phyloP scores from a whole-genome alignment of 2,329 filamentous ascomycete species.

The Hypoxylon sp. region DNA sequence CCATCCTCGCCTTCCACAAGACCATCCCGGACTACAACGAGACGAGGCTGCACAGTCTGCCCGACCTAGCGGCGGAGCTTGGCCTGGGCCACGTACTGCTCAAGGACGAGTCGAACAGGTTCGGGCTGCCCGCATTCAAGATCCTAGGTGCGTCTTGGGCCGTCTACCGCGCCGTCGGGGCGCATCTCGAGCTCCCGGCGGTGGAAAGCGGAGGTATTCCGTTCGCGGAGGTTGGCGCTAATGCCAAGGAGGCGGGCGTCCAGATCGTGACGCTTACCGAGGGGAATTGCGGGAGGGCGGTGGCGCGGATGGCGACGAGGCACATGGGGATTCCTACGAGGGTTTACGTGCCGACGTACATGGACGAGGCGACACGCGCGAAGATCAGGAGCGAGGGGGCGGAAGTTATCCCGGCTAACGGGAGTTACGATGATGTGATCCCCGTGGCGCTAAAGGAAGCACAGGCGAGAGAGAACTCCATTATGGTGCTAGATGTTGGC shows the following conservation, averaged over 20 bases:
- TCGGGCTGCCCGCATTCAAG: conserved; percentile 81
- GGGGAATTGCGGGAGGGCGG: conserved; percentile 81
- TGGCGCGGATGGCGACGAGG: conserved; percentile 72
- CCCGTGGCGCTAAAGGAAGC: conserved; percentile 59
- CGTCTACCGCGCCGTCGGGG: conserved; percentile 66
- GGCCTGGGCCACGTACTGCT: conserved; percentile 69
- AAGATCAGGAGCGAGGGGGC: conserved; percentile 73
- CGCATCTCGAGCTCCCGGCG: conserved; percentile 56
- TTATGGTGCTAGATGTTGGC: conserved; percentile 77
- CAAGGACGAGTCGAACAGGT: conserved; percentile 77
- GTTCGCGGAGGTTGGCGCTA: conserved; percentile 42
- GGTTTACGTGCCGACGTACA: conserved; percentile 72
- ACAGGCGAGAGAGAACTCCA: conserved; percentile 51
- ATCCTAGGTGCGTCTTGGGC: conserved; percentile 84
- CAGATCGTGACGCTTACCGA: conserved; percentile 74
- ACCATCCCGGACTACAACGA: conserved; percentile 45
- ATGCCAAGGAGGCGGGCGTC: conserved; percentile 47
- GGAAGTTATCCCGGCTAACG: conserved; percentile 65
- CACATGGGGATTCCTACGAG: conserved; percentile 65
- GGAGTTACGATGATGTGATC: conserved; percentile 74
- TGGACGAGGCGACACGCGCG: conserved; percentile 64
- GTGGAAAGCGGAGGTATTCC: conserved; percentile 52
- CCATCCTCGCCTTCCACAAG: conserved; percentile 45
- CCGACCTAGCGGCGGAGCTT: conserved; percentile 65
- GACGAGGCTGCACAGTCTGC: conserved; percentile 42